Base-by-base conservation (phyloP, 495 filamentous ascomycete species). In the Penicillium egyptiacum region DNA sequence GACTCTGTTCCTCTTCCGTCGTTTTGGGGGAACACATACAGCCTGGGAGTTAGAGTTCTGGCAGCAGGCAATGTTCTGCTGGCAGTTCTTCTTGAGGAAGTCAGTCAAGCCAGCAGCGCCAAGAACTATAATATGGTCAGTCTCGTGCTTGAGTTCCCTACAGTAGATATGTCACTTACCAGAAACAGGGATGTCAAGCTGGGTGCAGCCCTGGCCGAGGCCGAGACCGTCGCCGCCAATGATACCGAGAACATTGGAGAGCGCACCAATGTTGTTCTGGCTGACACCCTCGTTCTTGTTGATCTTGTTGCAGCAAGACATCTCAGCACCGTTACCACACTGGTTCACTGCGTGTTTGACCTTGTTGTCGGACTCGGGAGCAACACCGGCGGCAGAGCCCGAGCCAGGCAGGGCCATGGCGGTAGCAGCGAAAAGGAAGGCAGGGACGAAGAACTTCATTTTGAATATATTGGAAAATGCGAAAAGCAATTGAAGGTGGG, bases 41-140 rank as follows among this genome's bases (percentile, higher is more conserved):
- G 74, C 68, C 26, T 65, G 40, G 39, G 61, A 56, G 25, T 59
- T 58, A 50, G 59, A 62, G 55, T 67, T 68, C 67, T 80, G 73
- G 70, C 77, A 80, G 70, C 77, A 80, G 54, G 75, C 77, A 68
- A 73, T 67, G 56, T 70, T 72, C 65, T 77, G 74, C 65, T 77
- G 76, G 74, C 77, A 80, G 64, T 78, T 74, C 58, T 60, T 67
- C 52, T 74, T 57, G 28, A 78, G 58, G 25, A 77, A 56, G 56
- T 75, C 67, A 20, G 62, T 42, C 11, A 78, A 19, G 53, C 70
- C 72, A 50, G 72, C 64, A 19, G 74, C 70, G 22, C 61, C 61
- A 37, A 65, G 43, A 8, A 63, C 60, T 63, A 35, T 3, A 4
- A 17, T 28, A 40, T 9, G 5, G 23, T 57, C 14, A 59, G 43